These are phyloP conservation scores for Colletotrichum sp. DNA, from an alignment of 2,329 filamentous ascomycete species.

Conservation along the genomic window DNA sequence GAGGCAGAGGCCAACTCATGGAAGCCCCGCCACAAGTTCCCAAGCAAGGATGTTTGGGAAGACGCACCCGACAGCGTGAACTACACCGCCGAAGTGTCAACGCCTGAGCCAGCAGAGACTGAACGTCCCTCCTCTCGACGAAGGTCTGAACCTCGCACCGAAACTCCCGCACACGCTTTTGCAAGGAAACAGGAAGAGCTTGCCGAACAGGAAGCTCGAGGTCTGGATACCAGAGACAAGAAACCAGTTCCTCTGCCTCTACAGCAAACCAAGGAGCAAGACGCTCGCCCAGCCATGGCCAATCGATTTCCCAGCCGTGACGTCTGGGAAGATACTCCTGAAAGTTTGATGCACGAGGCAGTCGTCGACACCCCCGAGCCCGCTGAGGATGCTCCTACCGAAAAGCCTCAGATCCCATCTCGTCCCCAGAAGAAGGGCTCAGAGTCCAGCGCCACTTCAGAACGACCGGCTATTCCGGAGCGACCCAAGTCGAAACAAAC, in stretches of 20 bases:
- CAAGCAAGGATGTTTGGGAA: conserved; percentile 97
- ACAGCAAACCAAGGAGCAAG: conserved; percentile 31
- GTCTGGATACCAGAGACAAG: conserved; percentile 53
- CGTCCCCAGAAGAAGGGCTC: conserved; percentile 52
- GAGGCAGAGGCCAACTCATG: conserved; percentile 47
- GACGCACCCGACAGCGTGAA: conserved; percentile 88
- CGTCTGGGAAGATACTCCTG: conserved; percentile 93
- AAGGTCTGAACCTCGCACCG: conserved; percentile 29
- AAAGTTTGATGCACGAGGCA: conserved; percentile 80
- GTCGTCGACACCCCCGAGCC: conserved; percentile 65
- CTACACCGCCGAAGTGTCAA: conserved; percentile 80
- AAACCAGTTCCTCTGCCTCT: conserved; percentile 31
- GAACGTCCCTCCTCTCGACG: conserved; percentile 38
- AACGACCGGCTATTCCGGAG: conserved; percentile 53
- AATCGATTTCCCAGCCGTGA: conserved; percentile 89
- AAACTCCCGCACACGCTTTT: conserved; percentile 67
- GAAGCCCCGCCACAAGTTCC: conserved; percentile 74
- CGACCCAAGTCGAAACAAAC: conserved; percentile 58
- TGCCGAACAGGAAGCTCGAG: conserved; percentile 59
- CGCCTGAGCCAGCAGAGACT: conserved; percentile 63
- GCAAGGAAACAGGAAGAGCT: conserved; percentile 69
- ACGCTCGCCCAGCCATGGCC: conserved; percentile 60
- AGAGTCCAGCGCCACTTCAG: conserved; percentile 27
- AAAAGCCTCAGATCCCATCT: conserved; percentile 67
- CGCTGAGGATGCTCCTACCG: conserved; percentile 42